phyloP scores from a whole-genome alignment of 352 stramenopile species.

The Pythium phragmiticola region DNA sequence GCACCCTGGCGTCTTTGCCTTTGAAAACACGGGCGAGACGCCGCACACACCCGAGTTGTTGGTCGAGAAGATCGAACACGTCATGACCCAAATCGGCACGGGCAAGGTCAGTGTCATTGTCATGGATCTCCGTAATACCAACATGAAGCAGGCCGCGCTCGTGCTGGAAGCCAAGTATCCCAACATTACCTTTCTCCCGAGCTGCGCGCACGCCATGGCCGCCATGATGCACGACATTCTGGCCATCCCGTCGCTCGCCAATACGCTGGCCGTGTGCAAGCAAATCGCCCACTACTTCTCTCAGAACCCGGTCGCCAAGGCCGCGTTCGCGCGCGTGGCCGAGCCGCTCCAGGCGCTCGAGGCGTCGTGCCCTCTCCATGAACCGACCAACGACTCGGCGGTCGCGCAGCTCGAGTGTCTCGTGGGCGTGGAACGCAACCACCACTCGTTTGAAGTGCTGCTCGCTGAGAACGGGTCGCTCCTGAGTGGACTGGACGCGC shows the following conservation, averaged over 20 bases:
- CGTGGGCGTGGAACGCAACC: constrained; percentile 52
- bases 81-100: constrained; percentile 56
- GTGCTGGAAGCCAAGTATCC: constrained; percentile 56
- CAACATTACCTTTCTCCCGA: constrained; percentile 59
- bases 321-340: constrained; percentile 47
- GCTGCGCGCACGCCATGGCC: constrained; percentile 57
- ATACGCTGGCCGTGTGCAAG: constrained; percentile 39
- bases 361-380: constrained; percentile 31
- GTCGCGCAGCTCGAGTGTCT: constrained; percentile 46
- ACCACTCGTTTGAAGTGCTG: constrained; percentile 56
- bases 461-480: constrained; percentile 51
- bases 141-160: constrained; percentile 53
- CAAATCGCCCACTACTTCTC: constrained; percentile 46
- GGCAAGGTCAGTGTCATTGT: constrained; percentile 59
- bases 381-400: constrained; percentile 35
- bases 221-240: constrained; percentile 64
- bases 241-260: constrained; percentile 38
- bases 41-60: constrained; percentile 46
- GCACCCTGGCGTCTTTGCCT: constrained; percentile 45
- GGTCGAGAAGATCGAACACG: constrained; percentile 57
- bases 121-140: constrained; percentile 43
- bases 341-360: constrained; percentile 51
- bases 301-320: constrained; percentile 41
- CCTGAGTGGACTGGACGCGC: constrained; percentile 27
- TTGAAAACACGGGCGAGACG: constrained; percentile 58